Base-by-base conservation (phyloP, 306 rosid species). In the Cotoneaster glaucophyllus region DNA sequence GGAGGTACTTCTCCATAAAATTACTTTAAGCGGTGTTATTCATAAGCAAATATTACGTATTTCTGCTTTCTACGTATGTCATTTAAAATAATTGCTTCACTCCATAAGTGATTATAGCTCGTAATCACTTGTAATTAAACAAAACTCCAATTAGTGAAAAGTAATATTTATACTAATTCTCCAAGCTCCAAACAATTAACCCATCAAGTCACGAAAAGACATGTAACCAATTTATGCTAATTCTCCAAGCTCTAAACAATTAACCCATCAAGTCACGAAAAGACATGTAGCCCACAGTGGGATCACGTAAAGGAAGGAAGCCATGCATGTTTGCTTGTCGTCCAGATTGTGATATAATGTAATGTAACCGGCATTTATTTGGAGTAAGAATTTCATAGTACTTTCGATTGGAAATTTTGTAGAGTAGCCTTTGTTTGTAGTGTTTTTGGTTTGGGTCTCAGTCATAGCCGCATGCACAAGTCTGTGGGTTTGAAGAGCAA, bases 281-380 rank as follows among this genome's bases (percentile, higher is more conserved):
- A 29, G 39, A 4, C 67, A 29, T 29, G 68, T 0, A 3, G 12
- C 68, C 43, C 22, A 31, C 31, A 29, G 21, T 13, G 19, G 32
- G 65, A 12, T 61, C 65, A 25, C n/a, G 11, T 17, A 17, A 18
- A 29, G 31, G 48, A 52, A 77, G 65, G 48, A 52, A 77, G 65
- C 71, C 19, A 48, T 4, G 19, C 71, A 80, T 50, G 83, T 62
- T 67, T 32, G 37, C 71, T 29, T 75, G 79, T 64, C 58, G 53
- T 62, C 71, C 5, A 12, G 53, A 74, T 57, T 25, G 32, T 62
- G 78, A 63, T 63, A 24, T 11, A 11, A 45, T 45, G 52, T 58
- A 58, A 59, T 25, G 19, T 25, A 18, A 59, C 64, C 22, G 4
- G 11, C n/a, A 8, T 15, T 63, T 7, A 29, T 63, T 63, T 26